These are phyloP conservation scores for Fusarium newnesense DNA, from an alignment of 2,329 filamentous ascomycete genomes.

Conservation along the genomic window DNA sequence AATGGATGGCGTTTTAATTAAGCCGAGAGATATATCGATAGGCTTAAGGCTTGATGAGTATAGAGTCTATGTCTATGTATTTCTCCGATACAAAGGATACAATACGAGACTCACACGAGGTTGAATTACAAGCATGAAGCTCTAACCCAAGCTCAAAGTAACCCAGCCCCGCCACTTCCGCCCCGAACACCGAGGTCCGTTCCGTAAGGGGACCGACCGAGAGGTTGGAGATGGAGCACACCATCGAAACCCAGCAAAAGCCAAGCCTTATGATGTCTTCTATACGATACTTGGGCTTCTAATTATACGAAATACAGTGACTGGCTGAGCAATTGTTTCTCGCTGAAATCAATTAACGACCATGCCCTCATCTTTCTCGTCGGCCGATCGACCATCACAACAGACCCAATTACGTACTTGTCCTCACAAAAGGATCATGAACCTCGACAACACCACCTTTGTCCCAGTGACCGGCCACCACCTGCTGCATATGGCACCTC, in stretches of 20 bases:
- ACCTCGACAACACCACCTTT: constrained; percentile 22
- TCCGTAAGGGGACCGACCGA: constrained; percentile 5
- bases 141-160: not conserved
- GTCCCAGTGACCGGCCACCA: constrained; percentile 13
- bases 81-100: not conserved
- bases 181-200: constrained; percentile 28
- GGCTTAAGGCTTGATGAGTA: not conserved
- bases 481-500: constrained; percentile 23
- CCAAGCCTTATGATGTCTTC: constrained; percentile 1
- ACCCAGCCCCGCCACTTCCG: constrained; percentile 30
- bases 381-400: constrained; percentile 24
- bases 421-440: not conserved
- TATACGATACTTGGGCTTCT: not conserved
- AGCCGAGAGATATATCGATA: not conserved
- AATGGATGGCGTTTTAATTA: not conserved
- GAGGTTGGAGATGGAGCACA: constrained; percentile 34
- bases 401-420: not conserved
- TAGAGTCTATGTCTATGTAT: not conserved
- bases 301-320: not conserved
- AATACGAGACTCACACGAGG: constrained; percentile 2
- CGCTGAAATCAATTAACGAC: not conserved
- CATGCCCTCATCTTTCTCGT: not conserved
- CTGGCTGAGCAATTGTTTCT: not conserved
- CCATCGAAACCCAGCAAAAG: constrained; percentile 24
- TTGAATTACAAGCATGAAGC: constrained; percentile 5